These are phyloP conservation scores for Sporobolus alterniflorus DNA, from an alignment of 202 grass and related monocot genomes.

Conservation along the genomic window DNA sequence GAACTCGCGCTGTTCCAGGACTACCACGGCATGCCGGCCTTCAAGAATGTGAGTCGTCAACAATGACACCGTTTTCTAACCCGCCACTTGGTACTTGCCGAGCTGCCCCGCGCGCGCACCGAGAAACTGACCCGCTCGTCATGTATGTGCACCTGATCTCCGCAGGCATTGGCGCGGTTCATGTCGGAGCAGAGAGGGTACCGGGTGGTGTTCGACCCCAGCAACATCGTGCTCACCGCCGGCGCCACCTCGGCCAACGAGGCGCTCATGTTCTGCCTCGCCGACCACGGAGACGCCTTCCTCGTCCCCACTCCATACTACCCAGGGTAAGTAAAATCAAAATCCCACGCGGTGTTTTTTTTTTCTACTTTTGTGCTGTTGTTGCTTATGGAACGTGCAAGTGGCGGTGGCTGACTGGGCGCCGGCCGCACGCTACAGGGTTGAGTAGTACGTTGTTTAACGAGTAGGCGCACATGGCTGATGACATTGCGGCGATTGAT, in stretches of 20 bases:
- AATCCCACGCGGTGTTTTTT: not conserved
- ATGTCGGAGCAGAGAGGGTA: constrained; percentile 71
- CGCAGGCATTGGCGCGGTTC: constrained; percentile 82
- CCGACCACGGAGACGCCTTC: constrained; percentile 85
- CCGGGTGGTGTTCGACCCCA: constrained; percentile 70
- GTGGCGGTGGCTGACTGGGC: not conserved
- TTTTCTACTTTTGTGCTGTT: not conserved
- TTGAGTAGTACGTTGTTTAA: not conserved
- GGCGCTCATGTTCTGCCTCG: constrained; percentile 89
- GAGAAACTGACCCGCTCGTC: constrained; percentile 14
- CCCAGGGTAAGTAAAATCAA: constrained; percentile 96
- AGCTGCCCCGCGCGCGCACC: not conserved
- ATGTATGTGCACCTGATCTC: not conserved
- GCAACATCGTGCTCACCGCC: constrained; percentile 84
- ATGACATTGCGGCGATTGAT: not conserved
- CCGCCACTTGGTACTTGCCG: not conserved
- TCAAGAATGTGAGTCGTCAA: constrained; percentile 69
- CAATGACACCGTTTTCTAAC: not conserved
- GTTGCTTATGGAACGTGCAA: constrained; percentile 25
- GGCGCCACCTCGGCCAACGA: constrained; percentile 95
- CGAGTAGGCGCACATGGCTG: not conserved
- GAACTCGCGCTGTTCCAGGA: constrained; percentile 99
- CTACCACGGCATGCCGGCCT: constrained; percentile 88
- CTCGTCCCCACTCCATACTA: constrained; percentile 96
- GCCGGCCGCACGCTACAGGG: not conserved